phyloP scores from a whole-genome alignment of 1,284 basidiomycete genomes.

The Rhodotorula mucilaginosa region DNA sequence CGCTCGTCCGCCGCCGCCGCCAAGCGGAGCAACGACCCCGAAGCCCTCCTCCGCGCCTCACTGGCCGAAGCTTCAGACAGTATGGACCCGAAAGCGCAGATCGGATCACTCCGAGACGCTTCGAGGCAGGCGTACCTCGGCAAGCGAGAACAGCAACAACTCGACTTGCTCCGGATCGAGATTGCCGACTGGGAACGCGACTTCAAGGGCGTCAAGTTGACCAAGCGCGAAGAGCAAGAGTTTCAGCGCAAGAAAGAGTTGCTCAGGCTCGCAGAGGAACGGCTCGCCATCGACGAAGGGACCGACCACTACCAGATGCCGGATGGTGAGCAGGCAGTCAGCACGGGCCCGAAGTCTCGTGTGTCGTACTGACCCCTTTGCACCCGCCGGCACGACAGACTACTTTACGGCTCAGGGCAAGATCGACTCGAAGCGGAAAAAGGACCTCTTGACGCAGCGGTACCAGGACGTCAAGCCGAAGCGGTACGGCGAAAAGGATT shows the following conservation, averaged over 20 bases:
- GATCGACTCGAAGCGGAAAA: slow-evolving; percentile 94
- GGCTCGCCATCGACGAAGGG: slow-evolving; percentile 87
- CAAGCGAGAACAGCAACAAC: slow-evolving; percentile 92
- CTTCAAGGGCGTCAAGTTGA: slow-evolving; percentile 82
- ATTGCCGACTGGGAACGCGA: slow-evolving; percentile 87
- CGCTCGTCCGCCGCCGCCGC: slow-evolving; percentile 59
- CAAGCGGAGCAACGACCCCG: slow-evolving; percentile 59
- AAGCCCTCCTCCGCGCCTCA: slow-evolving; percentile 73
- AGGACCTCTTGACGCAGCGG: slow-evolving; percentile 86
- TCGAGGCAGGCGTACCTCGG: slow-evolving; percentile 92
- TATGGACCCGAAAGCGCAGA: slow-evolving; percentile 62
- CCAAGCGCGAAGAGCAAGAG: slow-evolving; percentile 76
- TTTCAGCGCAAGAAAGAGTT: slow-evolving; percentile 91
- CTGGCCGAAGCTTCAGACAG: slow-evolving; percentile 64
- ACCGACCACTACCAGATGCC: slow-evolving; percentile 91
- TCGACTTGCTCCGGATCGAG: slow-evolving; percentile 88
- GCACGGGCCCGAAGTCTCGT: neutral
- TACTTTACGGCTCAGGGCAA: slow-evolving; percentile 99
- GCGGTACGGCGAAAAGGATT: slow-evolving; percentile 60
- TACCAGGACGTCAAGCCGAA: slow-evolving; percentile 81
- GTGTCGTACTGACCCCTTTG: neutral
- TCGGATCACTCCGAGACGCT: slow-evolving; percentile 77
- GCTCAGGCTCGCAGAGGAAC: slow-evolving; percentile 85
- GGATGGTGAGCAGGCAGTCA: slow-evolving; percentile 52
- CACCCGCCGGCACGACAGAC: slow-evolving; percentile 54